phyloP scores from a whole-genome alignment of 768 basidiomycete species.

The Rhodocollybia butyracea region DNA sequence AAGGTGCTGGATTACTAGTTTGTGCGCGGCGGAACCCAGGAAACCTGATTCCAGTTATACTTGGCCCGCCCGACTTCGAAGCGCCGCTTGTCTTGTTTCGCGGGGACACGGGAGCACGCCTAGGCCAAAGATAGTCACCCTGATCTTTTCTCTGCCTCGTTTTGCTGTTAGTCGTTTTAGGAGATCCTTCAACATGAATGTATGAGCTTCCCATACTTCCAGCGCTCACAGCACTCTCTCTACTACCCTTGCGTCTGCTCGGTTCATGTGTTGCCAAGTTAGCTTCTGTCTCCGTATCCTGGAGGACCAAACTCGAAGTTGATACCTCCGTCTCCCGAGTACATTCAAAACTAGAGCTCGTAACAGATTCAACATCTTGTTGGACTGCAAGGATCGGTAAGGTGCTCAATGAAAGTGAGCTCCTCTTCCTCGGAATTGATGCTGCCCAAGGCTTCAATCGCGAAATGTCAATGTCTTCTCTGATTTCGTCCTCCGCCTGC shows the following conservation, averaged over 20 bases:
- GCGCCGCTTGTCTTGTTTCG: not conserved
- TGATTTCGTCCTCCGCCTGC: not conserved
- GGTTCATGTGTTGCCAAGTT: not conserved
- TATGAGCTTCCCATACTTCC: slow-evolving; percentile 3
- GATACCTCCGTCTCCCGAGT: not conserved
- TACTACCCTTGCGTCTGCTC: not conserved
- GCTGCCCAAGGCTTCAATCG: slow-evolving; percentile 3
- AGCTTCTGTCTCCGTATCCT: not conserved
- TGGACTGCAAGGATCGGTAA: not conserved
- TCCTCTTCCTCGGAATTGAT: slow-evolving; percentile 1
- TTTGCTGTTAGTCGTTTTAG: not conserved
- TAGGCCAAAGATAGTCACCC: not conserved
- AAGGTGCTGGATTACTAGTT: not conserved
- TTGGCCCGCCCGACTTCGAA: not conserved
- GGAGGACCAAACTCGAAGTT: not conserved
- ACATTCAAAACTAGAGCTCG: not conserved
- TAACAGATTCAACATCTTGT: not conserved
- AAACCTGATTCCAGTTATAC: not conserved
- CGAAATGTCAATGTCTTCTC: not conserved
- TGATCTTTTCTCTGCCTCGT: not conserved
- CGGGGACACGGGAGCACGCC: not conserved
- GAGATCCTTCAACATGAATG: not conserved
- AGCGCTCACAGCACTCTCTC: slow-evolving; percentile 2
- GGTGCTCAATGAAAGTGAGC: slow-evolving; percentile 3
- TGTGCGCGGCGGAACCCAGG: slow-evolving; percentile 2